Percentiles rank a stretch among this genome's conserved stretches.
Evolutionary conservation across 2,329 filamentous ascomycete genomes (phyloP).

Genomic region (Trichoderma afroharzianum): DNA sequence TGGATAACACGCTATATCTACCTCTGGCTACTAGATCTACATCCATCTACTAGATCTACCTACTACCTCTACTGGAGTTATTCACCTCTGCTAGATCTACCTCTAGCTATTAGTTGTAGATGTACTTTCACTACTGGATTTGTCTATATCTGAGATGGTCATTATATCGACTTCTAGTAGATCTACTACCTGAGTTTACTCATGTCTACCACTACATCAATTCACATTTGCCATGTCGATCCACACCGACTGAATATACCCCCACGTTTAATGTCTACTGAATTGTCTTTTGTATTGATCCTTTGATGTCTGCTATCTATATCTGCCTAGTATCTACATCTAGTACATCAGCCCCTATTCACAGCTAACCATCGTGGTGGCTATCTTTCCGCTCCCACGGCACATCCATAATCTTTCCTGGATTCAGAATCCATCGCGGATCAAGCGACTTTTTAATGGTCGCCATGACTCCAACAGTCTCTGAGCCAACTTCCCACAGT

Average conservation of each 20-base stretch:
- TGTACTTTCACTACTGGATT: neutral
- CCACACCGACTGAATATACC: neutral
- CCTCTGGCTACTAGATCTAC: neutral
- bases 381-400: conserved; percentile 32
- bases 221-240: neutral
- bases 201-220: neutral
- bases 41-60: neutral
- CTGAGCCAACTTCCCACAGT: conserved; percentile 72
- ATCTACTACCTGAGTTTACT: neutral
- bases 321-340: neutral
- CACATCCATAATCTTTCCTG: conserved; percentile 83
- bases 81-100: no score
- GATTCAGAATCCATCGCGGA: conserved; percentile 85
- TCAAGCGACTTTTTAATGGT: conserved; percentile 79
- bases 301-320: neutral
- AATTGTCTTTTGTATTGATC: neutral
- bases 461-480: conserved; percentile 81
- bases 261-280: neutral
- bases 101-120: neutral
- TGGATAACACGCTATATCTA: neutral
- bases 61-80: no score
- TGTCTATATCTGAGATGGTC: neutral
- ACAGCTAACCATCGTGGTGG: neutral
- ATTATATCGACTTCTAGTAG: neutral
- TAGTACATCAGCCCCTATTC: neutral